These are phyloP conservation scores for Juncus effusus DNA, from an alignment of 176 grass and related monocot species.

Conservation along the genomic window DNA sequence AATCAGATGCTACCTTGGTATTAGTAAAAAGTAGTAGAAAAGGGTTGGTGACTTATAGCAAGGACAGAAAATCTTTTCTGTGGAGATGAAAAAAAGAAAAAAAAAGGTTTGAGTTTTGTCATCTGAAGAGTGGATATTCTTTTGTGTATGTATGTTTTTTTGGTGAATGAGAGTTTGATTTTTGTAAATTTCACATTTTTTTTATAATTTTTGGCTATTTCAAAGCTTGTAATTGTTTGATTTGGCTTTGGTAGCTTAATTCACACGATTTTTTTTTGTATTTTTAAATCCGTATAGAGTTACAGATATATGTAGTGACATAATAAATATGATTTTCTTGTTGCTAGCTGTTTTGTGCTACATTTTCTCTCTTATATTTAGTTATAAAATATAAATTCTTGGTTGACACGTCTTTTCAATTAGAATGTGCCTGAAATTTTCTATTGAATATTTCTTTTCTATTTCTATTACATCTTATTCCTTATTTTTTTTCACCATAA, in stretches of 20 bases:
- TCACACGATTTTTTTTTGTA: constrained; percentile 16
- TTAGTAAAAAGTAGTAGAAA: constrained; percentile 19
- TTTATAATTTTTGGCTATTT: not conserved
- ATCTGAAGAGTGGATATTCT: not conserved
- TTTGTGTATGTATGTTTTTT: constrained; percentile 21
- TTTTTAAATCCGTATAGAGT: constrained; percentile 18
- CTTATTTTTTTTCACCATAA: constrained; percentile 2
- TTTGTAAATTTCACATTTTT: constrained; percentile 28
- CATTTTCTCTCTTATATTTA: not conserved
- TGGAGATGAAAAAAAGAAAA: constrained; percentile 12
- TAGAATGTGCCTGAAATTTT: not conserved
- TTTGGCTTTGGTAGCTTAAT: constrained; percentile 1
- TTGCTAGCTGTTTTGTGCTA: not conserved
- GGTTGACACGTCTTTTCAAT: not conserved
- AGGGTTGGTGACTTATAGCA: constrained; percentile 4
- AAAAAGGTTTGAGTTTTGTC: not conserved
- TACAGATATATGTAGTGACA: constrained; percentile 11
- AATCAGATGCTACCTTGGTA: constrained; percentile 9
- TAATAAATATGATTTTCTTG: not conserved
- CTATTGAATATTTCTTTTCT: not conserved
- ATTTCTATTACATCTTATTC: not conserved
- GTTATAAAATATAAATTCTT: not conserved
- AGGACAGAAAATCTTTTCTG: constrained; percentile 3
- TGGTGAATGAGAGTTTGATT: constrained; percentile 7
- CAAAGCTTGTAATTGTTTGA: constrained; percentile 19